These are phyloP conservation scores for Mangifera indica DNA, from an alignment of 345 rosid genomes.

Conservation along the genomic window DNA sequence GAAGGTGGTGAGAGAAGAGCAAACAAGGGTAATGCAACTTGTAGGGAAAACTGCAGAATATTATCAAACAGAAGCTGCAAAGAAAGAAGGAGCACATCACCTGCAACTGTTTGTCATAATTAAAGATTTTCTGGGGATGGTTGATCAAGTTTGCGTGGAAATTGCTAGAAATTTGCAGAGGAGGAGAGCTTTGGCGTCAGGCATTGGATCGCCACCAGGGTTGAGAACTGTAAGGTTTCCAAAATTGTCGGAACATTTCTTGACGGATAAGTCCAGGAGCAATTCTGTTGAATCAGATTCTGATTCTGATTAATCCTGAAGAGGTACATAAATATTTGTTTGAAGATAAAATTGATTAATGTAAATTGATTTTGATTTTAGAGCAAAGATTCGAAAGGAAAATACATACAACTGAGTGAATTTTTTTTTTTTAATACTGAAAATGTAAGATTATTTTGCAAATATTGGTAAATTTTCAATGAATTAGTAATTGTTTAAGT, in stretches of 20 bases:
- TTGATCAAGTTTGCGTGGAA: constrained; percentile 68
- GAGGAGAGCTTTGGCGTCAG: constrained; percentile 36
- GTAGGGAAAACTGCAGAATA: constrained; percentile 76
- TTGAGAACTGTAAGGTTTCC: constrained; percentile 53
- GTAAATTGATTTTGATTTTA: constrained; percentile 29
- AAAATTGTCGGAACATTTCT: constrained; percentile 58
- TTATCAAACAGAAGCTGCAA: constrained; percentile 64
- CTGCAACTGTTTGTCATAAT: constrained; percentile 66
- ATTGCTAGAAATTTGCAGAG: constrained; percentile 61
- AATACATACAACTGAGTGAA: not conserved
- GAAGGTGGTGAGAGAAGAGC: constrained; percentile 44
- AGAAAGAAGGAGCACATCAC: constrained; percentile 39
- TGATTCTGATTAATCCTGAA: constrained; percentile 51
- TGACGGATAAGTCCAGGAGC: constrained; percentile 49
- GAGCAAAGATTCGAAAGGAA: not conserved
- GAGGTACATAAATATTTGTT: not conserved
- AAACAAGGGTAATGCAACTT: constrained; percentile 52
- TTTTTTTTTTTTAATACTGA: constrained; percentile 25
- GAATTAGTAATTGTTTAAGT: not conserved
- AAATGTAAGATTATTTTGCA: constrained; percentile 17
- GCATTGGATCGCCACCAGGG: constrained; percentile 28
- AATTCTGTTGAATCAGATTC: constrained; percentile 63
- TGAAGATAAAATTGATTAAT: not conserved
- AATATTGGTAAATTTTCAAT: constrained; percentile 4
- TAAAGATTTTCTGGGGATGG: constrained; percentile 73